phyloP scores from a whole-genome alignment of 768 basidiomycete species.

The Naganishia randhawae region DNA sequence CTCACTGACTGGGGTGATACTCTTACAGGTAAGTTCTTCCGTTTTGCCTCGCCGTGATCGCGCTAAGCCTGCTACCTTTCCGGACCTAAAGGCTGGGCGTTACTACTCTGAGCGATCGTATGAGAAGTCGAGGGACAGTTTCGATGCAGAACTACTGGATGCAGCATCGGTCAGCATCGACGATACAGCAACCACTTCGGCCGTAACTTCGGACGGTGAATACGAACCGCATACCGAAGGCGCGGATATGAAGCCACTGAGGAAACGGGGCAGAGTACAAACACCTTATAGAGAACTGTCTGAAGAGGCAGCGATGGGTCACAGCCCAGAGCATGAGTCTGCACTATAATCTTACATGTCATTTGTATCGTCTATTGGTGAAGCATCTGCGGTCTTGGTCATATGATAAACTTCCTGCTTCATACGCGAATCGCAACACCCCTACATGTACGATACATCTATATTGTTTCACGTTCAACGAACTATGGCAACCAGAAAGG shows the following conservation, averaged over 20 bases:
- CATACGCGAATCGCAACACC: not conserved
- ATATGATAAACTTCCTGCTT: not conserved
- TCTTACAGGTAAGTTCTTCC: constrained; percentile 45
- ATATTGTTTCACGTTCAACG: not conserved
- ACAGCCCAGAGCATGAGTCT: constrained; percentile 16
- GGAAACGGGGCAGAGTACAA: constrained; percentile 20
- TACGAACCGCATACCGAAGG: not conserved
- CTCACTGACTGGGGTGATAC: constrained; percentile 50
- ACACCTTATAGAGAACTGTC: constrained; percentile 47
- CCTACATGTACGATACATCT: not conserved
- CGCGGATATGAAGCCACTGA: not conserved
- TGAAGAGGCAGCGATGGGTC: constrained; percentile 39
- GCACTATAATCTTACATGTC: not conserved
- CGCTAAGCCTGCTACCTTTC: not conserved
- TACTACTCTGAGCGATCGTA: constrained; percentile 43
- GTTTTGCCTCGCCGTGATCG: not conserved
- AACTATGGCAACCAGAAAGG: not conserved
- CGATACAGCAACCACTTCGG: not conserved
- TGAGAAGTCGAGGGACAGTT: not conserved
- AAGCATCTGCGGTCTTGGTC: not conserved
- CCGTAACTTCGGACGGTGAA: not conserved
- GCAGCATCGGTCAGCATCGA: not conserved
- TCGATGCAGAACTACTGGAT: not conserved
- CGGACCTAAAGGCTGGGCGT: constrained; percentile 41
- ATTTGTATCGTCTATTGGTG: not conserved